phyloP scores from a whole-genome alignment of 257 asterid genomes.

The Solanum pimpinellifolium region DNA sequence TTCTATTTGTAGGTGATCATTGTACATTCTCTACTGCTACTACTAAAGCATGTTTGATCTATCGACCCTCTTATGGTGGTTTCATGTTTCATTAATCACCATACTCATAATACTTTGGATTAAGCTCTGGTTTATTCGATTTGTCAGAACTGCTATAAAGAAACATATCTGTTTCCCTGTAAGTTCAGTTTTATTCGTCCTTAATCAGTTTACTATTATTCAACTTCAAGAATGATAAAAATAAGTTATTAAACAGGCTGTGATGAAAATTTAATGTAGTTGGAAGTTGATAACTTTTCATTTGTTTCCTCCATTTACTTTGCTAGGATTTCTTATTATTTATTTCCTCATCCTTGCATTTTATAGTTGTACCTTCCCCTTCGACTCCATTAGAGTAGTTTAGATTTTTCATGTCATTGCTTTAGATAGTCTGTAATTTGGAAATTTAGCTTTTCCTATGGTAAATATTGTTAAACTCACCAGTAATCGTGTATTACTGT shows the following conservation, averaged over 20 bases:
- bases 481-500: not conserved
- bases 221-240: not conserved
- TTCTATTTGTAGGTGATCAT: conserved; percentile 6
- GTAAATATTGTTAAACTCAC: not conserved
- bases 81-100: not conserved
- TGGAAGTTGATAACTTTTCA: not conserved
- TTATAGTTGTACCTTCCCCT: not conserved
- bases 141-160: not conserved
- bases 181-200: not conserved
- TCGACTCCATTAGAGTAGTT: not conserved
- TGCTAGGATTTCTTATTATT: not conserved
- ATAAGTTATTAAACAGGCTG: not conserved
- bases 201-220: not conserved
- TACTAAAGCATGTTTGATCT: not conserved
- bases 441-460: not conserved
- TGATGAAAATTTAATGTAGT: not conserved
- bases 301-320: not conserved
- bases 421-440: not conserved
- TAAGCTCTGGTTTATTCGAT: not conserved
- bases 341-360: not conserved
- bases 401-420: not conserved
- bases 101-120: not conserved
- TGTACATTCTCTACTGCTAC: conserved; percentile 14
- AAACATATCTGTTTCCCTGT: not conserved
- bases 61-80: not conserved